Evolutionary conservation across 352 stramenopile genomes (phyloP), one percentile per base, ranked within the genome.

Genomic region (Phytophthora colocasiae): DNA sequence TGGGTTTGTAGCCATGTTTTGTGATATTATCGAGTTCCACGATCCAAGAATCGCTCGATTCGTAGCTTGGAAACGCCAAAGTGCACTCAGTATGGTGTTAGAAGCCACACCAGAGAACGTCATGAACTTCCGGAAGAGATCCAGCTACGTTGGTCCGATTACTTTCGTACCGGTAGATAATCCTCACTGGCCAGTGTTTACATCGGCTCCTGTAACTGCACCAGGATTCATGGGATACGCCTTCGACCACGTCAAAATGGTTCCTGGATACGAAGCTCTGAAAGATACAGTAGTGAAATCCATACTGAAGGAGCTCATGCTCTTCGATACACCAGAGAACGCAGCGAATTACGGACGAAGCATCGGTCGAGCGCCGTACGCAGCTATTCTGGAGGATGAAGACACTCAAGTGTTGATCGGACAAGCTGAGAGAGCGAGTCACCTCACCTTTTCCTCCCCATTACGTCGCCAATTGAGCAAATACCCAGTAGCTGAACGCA

Each of bases 1-100:
- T 50, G 82, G 80, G 22, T 91, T 94, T 47, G 69, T 94, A 15
- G 85, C 78, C 54, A 91, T 92, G 80, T 92, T 92, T 41, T 90
- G 83, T 50, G 81, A 92, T 40, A 81, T 94, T 27, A 62, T 91
- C 47, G 74, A 89, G 69, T 92, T 94, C 48, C 71, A 58, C 1
- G 77, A 93, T 36, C 66, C 73, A 4, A 64, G 61, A 34, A 78
- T 93, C 27, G 85, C 73, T 9, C 71, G 75, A 2, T 87, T 88
- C 14, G 81, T 93, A 7, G 83, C 73, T 9, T 66, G 69, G 52
- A 79, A 83, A 46, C 75, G 85, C 11, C 82, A 89, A 12, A 75
- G 75, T 44, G 85, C 83, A 12, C 63, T 91, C 29, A 85, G 70
- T 31, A 88, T 91, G 68, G 83, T 93, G 47, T 61, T 93, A 6